Conservation (phyloP, 495 filamentous ascomycete genomes). For the Penicillium fimorum region DNA sequence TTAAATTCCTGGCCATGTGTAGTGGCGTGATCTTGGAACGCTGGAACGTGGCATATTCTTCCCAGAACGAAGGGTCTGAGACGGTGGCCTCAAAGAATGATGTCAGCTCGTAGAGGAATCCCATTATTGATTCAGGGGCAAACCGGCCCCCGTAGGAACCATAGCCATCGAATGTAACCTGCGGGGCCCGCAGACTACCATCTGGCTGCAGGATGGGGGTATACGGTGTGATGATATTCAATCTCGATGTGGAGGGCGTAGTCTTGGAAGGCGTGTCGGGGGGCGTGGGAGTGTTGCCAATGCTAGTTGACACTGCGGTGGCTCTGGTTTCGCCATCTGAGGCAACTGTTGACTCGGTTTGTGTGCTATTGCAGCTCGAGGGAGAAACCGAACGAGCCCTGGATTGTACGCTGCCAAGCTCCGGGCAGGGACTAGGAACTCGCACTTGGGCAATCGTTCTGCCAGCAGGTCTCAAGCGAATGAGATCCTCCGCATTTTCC, state of each 20-base stretch:
- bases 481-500: conserved; percentile 1
- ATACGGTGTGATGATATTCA: conserved; percentile 21
- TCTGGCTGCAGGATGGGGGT: conserved; percentile 26
- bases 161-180: conserved; percentile 27
- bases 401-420: background rate
- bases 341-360: conserved; percentile 6
- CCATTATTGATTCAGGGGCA: conserved; percentile 34
- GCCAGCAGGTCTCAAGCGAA: conserved; percentile 6
- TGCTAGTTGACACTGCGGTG: conserved; percentile 18
- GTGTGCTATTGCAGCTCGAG: conserved; percentile 10
- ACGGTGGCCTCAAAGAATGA: conserved; percentile 29
- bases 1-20: conserved; percentile 29
- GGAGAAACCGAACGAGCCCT: background rate
- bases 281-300: conserved; percentile 14
- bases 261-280: conserved; percentile 13
- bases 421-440: conserved; percentile 4
- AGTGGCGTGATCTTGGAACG: conserved; percentile 24
- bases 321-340: conserved; percentile 19
- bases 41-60: conserved; percentile 27
- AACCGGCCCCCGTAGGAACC: conserved; percentile 36
- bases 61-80: conserved; percentile 34
- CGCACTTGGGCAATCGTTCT: background rate
- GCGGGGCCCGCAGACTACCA: conserved; percentile 25
- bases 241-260: conserved; percentile 4
- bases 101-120: conserved; percentile 31